Evolutionary conservation across 768 basidiomycete species (phyloP).

Genomic region (Fomitopsis serialis): DNA sequence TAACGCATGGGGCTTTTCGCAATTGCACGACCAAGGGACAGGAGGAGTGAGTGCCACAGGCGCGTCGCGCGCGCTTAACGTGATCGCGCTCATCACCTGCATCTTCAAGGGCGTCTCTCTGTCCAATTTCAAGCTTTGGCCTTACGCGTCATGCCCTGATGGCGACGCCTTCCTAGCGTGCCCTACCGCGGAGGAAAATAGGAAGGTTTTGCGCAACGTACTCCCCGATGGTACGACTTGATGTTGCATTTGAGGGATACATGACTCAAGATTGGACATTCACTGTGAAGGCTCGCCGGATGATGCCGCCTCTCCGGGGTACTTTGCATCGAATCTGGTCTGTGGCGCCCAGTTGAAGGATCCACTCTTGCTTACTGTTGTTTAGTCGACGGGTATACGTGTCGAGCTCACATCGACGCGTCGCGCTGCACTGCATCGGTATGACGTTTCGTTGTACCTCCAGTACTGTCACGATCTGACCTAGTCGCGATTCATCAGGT

Average conservation of each 20-base stretch:
- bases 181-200: slow-evolving; percentile 37
- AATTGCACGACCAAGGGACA: slow-evolving; percentile 58
- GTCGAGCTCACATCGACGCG: slow-evolving; percentile 58
- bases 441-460: too few species aligned
- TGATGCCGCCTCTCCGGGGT: slow-evolving; percentile 60
- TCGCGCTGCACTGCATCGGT: too few species aligned
- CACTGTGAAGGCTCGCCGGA: slow-evolving; percentile 47
- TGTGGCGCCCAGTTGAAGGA: slow-evolving; percentile 1
- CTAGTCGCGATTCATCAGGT: slow-evolving; percentile 7
- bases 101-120: slow-evolving; percentile 32
- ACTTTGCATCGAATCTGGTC: slow-evolving; percentile 59
- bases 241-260: too few species aligned
- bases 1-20: slow-evolving; percentile 53
- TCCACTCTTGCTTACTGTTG: too few species aligned
- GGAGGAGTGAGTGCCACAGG: slow-evolving; percentile 39
- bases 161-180: slow-evolving; percentile 42
- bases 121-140: slow-evolving; percentile 60
- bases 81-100: background rate
- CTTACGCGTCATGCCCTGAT: slow-evolving; percentile 39
- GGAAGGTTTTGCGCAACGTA: slow-evolving; percentile 46
- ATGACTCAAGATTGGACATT: too few species aligned
- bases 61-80: background rate
- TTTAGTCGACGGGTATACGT: slow-evolving; percentile 47
- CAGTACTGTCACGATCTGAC: background rate
- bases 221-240: background rate